Evolutionary conservation across 2,329 filamentous ascomycete species (phyloP), one percentile per base, ranked within the genome.

Genomic region (Beauveria rudraprayagi): DNA sequence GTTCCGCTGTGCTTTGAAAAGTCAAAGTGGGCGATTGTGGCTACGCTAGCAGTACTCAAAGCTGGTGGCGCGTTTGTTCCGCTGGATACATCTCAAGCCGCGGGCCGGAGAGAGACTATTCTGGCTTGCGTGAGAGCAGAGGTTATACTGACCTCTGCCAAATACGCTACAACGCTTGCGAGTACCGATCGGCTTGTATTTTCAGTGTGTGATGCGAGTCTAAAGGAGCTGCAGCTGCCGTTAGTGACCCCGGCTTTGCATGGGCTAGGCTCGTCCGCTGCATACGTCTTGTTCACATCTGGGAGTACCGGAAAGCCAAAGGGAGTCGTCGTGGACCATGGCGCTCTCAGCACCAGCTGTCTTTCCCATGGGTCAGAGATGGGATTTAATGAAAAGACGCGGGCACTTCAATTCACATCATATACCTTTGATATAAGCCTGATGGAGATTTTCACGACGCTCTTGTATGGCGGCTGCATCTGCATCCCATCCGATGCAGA

Each of bases 391-490:
- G 68, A 67, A 8, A 69, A 67, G 1, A 82, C 82, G 7, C 77
- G 86, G 3, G 77, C 84, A 5, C 63, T 84, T 48, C 79, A 82
- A 60, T 80, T 80, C 60, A 77, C 78, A 4, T 76, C 75, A 6
- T 80, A 78, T 64, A 78, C 76, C 1, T 83, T 83, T 53, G 80
- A 84, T 61, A 75, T 76, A 1, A 77, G 75, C 44, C 48, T 60
- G n/a, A 60, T 74, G 3, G 80, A 82, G 60, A 76, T 77, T 1
- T 71, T 82, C 40, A 73, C 76, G 7, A 73, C 78, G 0, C 71
- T 84, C 0, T 73, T 79, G 17, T 69, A 74, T 26, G 83, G 83
- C 46, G 82, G 80, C 1, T 83, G 78, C 61, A 73, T 85, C 11
- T 84, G 82, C 64, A 71, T 84, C 0, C 81, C 83, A 0, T 75